These are phyloP conservation scores for Hordeum pubiflorum DNA, from an alignment of 202 grass and related monocot genomes.

Conservation along the genomic window DNA sequence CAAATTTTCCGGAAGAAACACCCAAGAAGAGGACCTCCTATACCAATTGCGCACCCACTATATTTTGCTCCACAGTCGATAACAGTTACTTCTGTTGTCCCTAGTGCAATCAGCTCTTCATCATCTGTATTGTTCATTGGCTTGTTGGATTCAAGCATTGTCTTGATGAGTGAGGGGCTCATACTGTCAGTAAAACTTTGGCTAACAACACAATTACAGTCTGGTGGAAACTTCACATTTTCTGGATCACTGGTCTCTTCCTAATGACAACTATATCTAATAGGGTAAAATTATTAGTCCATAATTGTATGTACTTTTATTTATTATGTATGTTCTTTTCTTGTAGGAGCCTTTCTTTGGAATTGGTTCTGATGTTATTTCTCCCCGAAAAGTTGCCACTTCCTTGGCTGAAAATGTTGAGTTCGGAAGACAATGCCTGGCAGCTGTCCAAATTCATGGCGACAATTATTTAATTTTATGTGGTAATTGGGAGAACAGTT, in stretches of 20 bases:
- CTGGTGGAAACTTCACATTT: slow-evolving; percentile 95
- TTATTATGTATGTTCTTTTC: slow-evolving; percentile 23
- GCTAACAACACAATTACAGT: slow-evolving; percentile 81
- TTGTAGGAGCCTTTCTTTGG: slow-evolving; percentile 93
- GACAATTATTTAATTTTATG: slow-evolving; percentile 92
- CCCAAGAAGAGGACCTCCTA: slow-evolving; percentile 95
- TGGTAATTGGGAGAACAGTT: slow-evolving; percentile 99
- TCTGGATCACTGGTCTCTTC: slow-evolving; percentile 84
- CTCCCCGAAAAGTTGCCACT: slow-evolving; percentile 77
- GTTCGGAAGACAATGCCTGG: slow-evolving; percentile 79
- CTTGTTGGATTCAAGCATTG: slow-evolving; percentile 69
- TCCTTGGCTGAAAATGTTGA: slow-evolving; percentile 83
- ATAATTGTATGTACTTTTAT: slow-evolving; percentile 18
- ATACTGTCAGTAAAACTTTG: slow-evolving; percentile 77
- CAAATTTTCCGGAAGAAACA: slow-evolving; percentile 97
- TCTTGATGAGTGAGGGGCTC: slow-evolving; percentile 71
- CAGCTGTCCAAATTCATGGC: slow-evolving; percentile 67
- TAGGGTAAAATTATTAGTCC: not conserved
- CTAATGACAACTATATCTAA: slow-evolving; percentile 3
- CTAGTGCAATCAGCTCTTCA: slow-evolving; percentile 37
- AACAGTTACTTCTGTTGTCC: slow-evolving; percentile 60
- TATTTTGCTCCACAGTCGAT: slow-evolving; percentile 97
- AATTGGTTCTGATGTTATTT: slow-evolving; percentile 87
- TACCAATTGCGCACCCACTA: slow-evolving; percentile 85
- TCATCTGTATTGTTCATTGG: slow-evolving; percentile 73